These are phyloP conservation scores for Colletotrichum lindemuthianum DNA, from an alignment of 2,329 filamentous ascomycete species.

Conservation along the genomic window DNA sequence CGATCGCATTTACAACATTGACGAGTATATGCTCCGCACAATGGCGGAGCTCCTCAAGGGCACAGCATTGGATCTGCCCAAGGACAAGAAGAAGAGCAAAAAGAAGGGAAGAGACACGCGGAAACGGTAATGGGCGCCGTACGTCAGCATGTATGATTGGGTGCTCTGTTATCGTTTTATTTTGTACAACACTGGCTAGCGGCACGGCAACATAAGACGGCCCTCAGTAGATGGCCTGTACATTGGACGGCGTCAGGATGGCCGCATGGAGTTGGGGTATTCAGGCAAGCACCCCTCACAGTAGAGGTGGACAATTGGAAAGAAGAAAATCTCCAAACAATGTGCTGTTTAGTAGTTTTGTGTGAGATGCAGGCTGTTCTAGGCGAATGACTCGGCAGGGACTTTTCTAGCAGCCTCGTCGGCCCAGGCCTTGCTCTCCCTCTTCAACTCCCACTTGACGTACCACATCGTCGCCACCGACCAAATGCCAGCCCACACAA, in stretches of 20 bases:
- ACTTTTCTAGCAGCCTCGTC: slow-evolving; percentile 31
- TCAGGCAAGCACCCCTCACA: not conserved
- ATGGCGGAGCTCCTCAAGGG: slow-evolving; percentile 72
- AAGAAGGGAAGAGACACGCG: slow-evolving; percentile 67
- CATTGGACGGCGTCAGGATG: slow-evolving; percentile 15
- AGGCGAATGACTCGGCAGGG: not conserved
- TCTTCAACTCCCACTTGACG: slow-evolving; percentile 40
- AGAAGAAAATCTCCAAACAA: slow-evolving; percentile 14
- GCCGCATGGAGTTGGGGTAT: slow-evolving; percentile 20
- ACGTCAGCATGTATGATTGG: not conserved
- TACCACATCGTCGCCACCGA: slow-evolving; percentile 40
- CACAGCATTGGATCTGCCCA: slow-evolving; percentile 70
- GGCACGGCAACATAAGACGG: slow-evolving; percentile 13
- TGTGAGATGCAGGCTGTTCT: not conserved
- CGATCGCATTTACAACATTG: slow-evolving; percentile 68
- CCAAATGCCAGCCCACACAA: slow-evolving; percentile 41
- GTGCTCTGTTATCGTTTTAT: not conserved
- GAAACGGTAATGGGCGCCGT: slow-evolving; percentile 51
- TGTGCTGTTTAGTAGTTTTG: too few species aligned
- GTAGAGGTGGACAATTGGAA: slow-evolving; percentile 17
- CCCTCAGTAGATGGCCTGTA: slow-evolving; percentile 26
- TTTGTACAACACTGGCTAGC: slow-evolving; percentile 21
- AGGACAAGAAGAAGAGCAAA: slow-evolving; percentile 72
- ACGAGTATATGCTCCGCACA: slow-evolving; percentile 78
- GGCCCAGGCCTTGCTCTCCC: slow-evolving; percentile 41